These are phyloP conservation scores for Solanum appendiculatum DNA, from an alignment of 257 asterid species.

Conservation along the genomic window DNA sequence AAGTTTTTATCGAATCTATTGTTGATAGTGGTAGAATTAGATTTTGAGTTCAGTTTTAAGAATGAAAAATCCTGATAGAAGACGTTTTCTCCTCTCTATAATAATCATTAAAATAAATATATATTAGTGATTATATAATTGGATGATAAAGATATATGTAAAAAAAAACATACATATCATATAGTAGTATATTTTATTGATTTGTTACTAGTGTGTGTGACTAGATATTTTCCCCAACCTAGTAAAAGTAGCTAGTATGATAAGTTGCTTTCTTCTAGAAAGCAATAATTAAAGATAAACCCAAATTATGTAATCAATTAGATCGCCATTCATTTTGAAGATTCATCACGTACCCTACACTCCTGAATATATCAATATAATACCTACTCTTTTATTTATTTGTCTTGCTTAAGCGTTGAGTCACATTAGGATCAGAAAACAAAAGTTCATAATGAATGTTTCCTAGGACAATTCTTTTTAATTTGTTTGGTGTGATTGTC, in stretches of 20 bases:
- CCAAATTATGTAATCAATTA: not conserved
- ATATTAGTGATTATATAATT: not conserved
- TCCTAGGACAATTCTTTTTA: not conserved
- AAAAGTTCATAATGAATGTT: not conserved
- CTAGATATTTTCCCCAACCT: not conserved
- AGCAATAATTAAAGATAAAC: not conserved
- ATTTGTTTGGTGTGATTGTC: not conserved
- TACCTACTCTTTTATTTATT: not conserved
- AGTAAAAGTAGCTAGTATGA: not conserved
- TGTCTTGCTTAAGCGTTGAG: not conserved
- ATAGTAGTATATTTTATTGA: not conserved
- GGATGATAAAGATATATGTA: not conserved
- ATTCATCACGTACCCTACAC: not conserved
- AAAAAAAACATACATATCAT: not conserved
- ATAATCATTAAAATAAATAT: not conserved
- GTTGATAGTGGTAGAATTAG: no score
- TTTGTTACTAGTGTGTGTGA: not conserved
- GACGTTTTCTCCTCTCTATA: no score
- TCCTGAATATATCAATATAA: not conserved
- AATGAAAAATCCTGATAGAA: no score
- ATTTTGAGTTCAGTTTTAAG: no score
- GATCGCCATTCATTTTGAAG: not conserved
- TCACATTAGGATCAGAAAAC: not conserved
- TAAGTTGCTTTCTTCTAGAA: conserved; percentile 14
- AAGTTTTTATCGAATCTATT: not conserved